Evolutionary conservation across 2,329 filamentous ascomycete species (phyloP).

Genomic region (Aspergillus hortae): DNA sequence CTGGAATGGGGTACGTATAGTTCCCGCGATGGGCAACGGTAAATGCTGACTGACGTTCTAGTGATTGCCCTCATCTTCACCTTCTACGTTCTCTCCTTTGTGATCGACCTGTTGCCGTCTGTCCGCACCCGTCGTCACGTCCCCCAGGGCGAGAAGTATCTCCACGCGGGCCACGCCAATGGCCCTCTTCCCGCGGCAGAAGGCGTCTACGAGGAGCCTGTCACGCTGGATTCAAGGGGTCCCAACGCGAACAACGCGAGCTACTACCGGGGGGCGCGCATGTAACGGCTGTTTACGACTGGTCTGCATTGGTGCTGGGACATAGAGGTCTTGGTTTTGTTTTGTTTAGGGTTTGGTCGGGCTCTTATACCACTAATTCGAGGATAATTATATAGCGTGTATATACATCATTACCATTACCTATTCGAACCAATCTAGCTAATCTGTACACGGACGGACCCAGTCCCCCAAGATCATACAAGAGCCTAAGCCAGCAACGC

Average conservation of each 20-base stretch:
- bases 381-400: neutral
- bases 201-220: slow-evolving; percentile 32
- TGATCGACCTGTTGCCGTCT: slow-evolving; percentile 81
- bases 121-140: slow-evolving; percentile 55
- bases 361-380: too few relatives aligned
- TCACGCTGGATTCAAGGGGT: slow-evolving; percentile 36
- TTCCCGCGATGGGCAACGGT: neutral
- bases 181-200: slow-evolving; percentile 11
- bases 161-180: slow-evolving; percentile 21
- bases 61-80: slow-evolving; percentile 78
- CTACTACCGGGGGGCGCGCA: slow-evolving; percentile 28
- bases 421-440: neutral
- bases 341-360: too few relatives aligned
- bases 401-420: slow-evolving; percentile 7
- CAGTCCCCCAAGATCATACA: neutral
- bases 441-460: too few relatives aligned
- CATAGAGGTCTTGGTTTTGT: neutral
- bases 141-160: slow-evolving; percentile 40
- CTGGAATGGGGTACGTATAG: slow-evolving; percentile 62
- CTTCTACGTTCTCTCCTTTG: slow-evolving; percentile 82
- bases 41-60: slow-evolving; percentile 7
- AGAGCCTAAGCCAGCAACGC: slow-evolving; percentile 21
- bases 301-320: slow-evolving; percentile 1
- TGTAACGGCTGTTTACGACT: slow-evolving; percentile 11
- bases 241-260: slow-evolving; percentile 20